phyloP scores from a whole-genome alignment of 352 stramenopile species.

The Pythium biforme region DNA sequence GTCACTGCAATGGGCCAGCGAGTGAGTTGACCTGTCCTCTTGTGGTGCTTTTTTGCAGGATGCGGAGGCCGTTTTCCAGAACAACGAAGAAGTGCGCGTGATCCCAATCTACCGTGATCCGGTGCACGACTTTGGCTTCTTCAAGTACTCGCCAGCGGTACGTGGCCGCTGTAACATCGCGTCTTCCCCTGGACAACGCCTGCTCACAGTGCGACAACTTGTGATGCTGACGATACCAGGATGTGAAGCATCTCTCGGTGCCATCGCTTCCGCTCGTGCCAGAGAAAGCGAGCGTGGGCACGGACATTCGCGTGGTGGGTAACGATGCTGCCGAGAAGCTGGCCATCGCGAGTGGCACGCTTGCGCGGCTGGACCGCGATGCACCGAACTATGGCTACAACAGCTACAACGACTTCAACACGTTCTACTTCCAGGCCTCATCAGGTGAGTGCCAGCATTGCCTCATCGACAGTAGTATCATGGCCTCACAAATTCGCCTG shows the following conservation, averaged over 20 bases:
- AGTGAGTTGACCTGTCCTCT: not conserved
- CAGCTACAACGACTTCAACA: slow-evolving; percentile 94
- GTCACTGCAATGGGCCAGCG: not conserved
- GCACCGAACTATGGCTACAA: slow-evolving; percentile 88
- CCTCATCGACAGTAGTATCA: not conserved
- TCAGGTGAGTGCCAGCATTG: slow-evolving; percentile 35
- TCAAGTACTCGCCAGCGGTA: slow-evolving; percentile 86
- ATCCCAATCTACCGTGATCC: slow-evolving; percentile 91
- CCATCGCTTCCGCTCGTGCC: slow-evolving; percentile 76
- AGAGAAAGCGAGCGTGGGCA: slow-evolving; percentile 86
- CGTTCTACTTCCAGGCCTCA: slow-evolving; percentile 92
- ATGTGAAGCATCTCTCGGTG: slow-evolving; percentile 85
- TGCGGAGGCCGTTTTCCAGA: slow-evolving; percentile 91
- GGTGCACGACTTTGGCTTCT: slow-evolving; percentile 93
- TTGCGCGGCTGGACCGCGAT: slow-evolving; percentile 89
- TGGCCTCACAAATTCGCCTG: not conserved
- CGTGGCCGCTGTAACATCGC: not conserved
- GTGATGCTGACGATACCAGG: slow-evolving; percentile 27
- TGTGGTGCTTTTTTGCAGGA: slow-evolving; percentile 38
- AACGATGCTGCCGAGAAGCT: slow-evolving; percentile 93
- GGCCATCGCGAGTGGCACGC: slow-evolving; percentile 88
- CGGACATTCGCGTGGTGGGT: slow-evolving; percentile 91
- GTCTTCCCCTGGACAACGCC: not conserved
- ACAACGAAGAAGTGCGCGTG: slow-evolving; percentile 93
- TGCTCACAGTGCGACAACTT: not conserved